Conservation (phyloP, 208 protist species). For the Leishmania major region DNA sequence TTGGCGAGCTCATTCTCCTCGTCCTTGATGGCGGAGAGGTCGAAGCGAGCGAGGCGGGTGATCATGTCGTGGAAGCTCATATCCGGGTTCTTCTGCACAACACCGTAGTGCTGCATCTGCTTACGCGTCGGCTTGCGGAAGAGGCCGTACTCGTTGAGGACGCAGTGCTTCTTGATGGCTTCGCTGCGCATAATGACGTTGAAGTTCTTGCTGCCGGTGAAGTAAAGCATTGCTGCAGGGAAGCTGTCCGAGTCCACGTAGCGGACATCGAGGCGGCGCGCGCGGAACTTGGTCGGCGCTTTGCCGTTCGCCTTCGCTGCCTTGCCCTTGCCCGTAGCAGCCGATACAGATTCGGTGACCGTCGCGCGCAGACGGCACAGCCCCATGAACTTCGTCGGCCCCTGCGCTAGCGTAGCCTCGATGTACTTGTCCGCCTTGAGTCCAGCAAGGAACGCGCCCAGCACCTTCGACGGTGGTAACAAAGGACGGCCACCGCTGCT, state of each 20-base stretch:
- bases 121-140: slow-evolving; percentile 47
- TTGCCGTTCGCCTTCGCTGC: slow-evolving; percentile 21
- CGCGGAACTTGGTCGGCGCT: slow-evolving; percentile 44
- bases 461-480: slow-evolving; percentile 45
- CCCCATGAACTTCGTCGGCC: slow-evolving; percentile 90
- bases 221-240: slow-evolving; percentile 90
- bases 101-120: slow-evolving; percentile 29
- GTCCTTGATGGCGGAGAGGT: slow-evolving; percentile 2
- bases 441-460: slow-evolving; percentile 54
- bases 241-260: slow-evolving; percentile 82
- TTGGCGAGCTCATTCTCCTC: neutral
- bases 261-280: slow-evolving; percentile 86
- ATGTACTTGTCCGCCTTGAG: slow-evolving; percentile 79
- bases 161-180: slow-evolving; percentile 78
- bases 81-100: slow-evolving; percentile 16
- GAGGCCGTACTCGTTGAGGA: slow-evolving; percentile 90
- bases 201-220: slow-evolving; percentile 94
- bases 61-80: slow-evolving; percentile 63
- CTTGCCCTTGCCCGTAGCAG: neutral
- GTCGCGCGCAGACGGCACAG: slow-evolving; percentile 68
- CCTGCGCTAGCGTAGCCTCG: slow-evolving; percentile 80
- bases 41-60: slow-evolving; percentile 44
- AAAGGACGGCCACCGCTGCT: neutral
- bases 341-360: neutral
- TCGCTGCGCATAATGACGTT: slow-evolving; percentile 91